Conservation (phyloP, 495 filamentous ascomycete genomes). For the Trichoderma reesei region DNA sequence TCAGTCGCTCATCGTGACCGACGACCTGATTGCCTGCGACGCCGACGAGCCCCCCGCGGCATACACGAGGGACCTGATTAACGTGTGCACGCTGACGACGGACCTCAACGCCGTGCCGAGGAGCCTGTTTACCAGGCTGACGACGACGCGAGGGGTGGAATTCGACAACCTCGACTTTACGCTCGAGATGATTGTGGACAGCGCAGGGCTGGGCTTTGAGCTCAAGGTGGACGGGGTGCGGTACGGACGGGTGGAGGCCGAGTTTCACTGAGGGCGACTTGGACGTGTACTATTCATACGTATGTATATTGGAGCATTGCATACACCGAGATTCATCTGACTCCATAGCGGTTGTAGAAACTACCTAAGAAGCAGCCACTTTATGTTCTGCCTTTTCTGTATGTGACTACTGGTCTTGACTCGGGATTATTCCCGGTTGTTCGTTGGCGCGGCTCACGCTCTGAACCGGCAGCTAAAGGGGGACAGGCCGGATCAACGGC, state of each 20-base stretch:
- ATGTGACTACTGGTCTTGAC: too few relatives aligned
- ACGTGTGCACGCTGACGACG: slow-evolving; percentile 69
- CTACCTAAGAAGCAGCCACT: too few relatives aligned
- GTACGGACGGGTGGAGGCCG: slow-evolving; percentile 62
- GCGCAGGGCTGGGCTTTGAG: slow-evolving; percentile 60
- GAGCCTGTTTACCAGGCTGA: slow-evolving; percentile 53
- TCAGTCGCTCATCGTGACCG: slow-evolving; percentile 56
- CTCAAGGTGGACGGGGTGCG: slow-evolving; percentile 62
- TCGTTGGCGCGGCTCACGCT: too few relatives aligned
- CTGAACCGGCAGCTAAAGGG: too few relatives aligned
- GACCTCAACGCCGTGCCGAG: slow-evolving; percentile 60
- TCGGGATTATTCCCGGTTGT: too few relatives aligned
- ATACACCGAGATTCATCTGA: too few relatives aligned
- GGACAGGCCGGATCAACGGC: too few relatives aligned
- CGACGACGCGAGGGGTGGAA: slow-evolving; percentile 62
- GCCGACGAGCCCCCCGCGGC: slow-evolving; percentile 49
- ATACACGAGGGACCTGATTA: slow-evolving; percentile 47
- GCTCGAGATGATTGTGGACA: slow-evolving; percentile 66
- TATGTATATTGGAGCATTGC: too few relatives aligned
- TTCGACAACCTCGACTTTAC: slow-evolving; percentile 70
- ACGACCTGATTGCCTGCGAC: slow-evolving; percentile 64
- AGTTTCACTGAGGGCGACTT: slow-evolving; percentile 43
- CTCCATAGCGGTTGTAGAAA: too few relatives aligned
- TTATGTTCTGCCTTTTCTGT: too few relatives aligned
- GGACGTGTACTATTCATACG: too few relatives aligned